A percentile compares a stretch with the other conserved stretches of the same genome.
Evolutionary conservation across 495 filamentous ascomycete genomes (phyloP).

Genomic region (Haplographium delicatum): DNA sequence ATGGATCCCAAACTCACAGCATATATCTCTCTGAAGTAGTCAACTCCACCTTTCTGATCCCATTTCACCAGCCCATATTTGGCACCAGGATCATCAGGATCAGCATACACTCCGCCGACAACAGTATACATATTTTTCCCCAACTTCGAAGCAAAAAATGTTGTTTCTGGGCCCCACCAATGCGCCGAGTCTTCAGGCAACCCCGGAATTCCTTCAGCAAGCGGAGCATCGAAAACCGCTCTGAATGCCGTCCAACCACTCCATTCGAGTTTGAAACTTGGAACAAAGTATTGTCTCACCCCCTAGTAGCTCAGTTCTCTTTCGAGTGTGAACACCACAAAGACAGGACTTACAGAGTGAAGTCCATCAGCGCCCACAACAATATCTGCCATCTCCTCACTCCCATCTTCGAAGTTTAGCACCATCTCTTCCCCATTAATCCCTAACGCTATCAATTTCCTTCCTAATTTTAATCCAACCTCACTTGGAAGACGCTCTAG

Average conservation of each 20-base stretch:
- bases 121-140: slow-evolving; percentile 39
- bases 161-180: slow-evolving; percentile 44
- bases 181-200: slow-evolving; percentile 42
- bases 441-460: slow-evolving; percentile 22
- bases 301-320: slow-evolving; percentile 4
- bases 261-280: slow-evolving; percentile 36
- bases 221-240: slow-evolving; percentile 38
- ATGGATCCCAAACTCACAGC: slow-evolving; percentile 17
- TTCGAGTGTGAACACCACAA: background rate
- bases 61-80: slow-evolving; percentile 35
- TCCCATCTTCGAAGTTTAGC: slow-evolving; percentile 27
- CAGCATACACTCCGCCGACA: slow-evolving; percentile 38
- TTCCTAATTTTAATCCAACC: slow-evolving; percentile 23
- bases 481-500: slow-evolving; percentile 35
- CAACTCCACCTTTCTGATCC: slow-evolving; percentile 35
- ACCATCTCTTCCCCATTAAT: slow-evolving; percentile 16
- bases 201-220: slow-evolving; percentile 34
- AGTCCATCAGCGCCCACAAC: slow-evolving; percentile 33
- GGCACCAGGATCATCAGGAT: slow-evolving; percentile 29
- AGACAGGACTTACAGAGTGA: slow-evolving; percentile 18
- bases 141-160: slow-evolving; percentile 42
- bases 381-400: slow-evolving; percentile 26
- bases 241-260: slow-evolving; percentile 42
- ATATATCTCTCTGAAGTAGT: slow-evolving; percentile 33
- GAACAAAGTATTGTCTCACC: slow-evolving; percentile 33